A percentile compares a stretch with the other conserved stretches of the same genome.
phyloP scores from a whole-genome alignment of 2,329 filamentous ascomycete species.

The Fusarium haematococcum region DNA sequence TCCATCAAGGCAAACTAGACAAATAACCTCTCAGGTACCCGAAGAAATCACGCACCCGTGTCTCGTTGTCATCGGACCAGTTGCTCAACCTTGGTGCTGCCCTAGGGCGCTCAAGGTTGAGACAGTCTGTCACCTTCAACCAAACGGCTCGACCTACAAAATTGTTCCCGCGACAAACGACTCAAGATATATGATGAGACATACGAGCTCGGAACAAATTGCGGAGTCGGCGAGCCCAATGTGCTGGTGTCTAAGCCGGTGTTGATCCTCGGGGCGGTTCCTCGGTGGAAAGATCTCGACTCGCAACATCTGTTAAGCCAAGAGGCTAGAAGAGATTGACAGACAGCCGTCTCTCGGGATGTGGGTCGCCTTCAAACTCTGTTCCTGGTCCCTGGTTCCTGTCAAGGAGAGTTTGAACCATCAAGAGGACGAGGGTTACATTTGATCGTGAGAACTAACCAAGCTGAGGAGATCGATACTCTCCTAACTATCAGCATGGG shows the following conservation, averaged over 20 bases:
- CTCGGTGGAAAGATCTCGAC: background rate
- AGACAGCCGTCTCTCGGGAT: background rate
- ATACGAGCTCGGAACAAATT: background rate
- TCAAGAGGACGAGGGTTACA: background rate
- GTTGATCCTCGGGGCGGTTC: background rate
- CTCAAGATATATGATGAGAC: background rate
- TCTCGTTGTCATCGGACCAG: background rate
- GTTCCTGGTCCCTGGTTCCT: constrained; percentile 8
- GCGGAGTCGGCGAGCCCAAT: background rate
- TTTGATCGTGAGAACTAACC: background rate
- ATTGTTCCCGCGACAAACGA: background rate
- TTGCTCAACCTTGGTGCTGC: background rate
- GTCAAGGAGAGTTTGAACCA: background rate
- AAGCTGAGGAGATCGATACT: background rate
- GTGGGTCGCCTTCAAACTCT: constrained; percentile 6
- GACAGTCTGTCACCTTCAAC: constrained; percentile 11
- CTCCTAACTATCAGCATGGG: background rate
- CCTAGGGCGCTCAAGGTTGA: constrained; percentile 16
- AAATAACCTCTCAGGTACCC: background rate
- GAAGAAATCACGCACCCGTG: background rate
- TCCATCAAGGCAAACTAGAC: background rate
- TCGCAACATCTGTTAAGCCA: background rate
- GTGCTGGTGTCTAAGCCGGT: background rate
- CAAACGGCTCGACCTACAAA: background rate
- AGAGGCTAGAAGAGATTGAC: background rate